Evolutionary conservation across 192 early-diverging fungal species (phyloP).

Genomic region (Backusella parvicylindrica): DNA sequence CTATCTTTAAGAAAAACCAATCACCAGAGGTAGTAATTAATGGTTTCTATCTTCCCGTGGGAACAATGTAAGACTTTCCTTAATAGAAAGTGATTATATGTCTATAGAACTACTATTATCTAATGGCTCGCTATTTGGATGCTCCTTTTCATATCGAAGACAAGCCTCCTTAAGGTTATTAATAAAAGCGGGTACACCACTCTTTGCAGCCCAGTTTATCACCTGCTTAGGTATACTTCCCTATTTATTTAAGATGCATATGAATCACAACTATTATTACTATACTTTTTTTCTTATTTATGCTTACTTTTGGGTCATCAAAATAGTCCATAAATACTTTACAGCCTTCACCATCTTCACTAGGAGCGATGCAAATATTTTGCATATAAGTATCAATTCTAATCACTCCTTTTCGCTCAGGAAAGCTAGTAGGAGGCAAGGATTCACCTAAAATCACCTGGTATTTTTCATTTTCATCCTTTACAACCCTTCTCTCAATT

Average conservation of each 20-base stretch:
- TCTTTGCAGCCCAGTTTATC: neutral
- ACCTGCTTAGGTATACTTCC: constrained; percentile 2
- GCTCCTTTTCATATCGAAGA: neutral
- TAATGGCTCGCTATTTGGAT: neutral
- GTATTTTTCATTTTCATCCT: neutral
- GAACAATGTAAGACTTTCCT: neutral
- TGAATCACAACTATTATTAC: neutral
- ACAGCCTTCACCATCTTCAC: constrained; percentile 41
- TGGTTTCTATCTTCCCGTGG: neutral
- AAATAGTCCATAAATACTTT: constrained; percentile 48
- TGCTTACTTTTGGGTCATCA: constrained; percentile 50
- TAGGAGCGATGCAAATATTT: constrained; percentile 40
- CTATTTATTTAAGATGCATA: neutral
- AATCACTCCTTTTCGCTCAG: constrained; percentile 37
- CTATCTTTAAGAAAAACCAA: neutral
- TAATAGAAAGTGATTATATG: neutral
- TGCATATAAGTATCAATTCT: constrained; percentile 50
- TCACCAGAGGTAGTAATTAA: neutral
- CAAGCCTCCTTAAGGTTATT: neutral
- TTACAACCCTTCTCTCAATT: constrained; percentile 14
- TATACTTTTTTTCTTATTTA: neutral
- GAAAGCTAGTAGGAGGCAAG: constrained; percentile 26
- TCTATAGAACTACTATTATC: neutral
- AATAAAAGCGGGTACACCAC: neutral
- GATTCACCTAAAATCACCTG: constrained; percentile 34